phyloP scores from a whole-genome alignment of 371 early-diverging fungal species.

The Zopfochytrium polystomum region DNA sequence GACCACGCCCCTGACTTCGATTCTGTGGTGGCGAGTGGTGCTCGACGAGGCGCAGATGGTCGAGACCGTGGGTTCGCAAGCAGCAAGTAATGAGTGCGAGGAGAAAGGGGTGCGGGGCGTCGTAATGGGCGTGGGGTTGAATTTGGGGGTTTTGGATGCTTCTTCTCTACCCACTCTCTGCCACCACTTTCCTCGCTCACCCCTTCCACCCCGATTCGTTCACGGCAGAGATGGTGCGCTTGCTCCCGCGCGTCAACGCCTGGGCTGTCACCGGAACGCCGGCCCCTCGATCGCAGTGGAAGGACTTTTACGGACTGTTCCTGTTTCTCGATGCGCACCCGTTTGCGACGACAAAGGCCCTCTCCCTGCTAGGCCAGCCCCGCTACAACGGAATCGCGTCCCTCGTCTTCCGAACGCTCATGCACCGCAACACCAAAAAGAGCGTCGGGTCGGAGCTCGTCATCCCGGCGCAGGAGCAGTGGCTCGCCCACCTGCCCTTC shows the following conservation, averaged over 20 bases:
- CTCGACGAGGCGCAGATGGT: slow-evolving; percentile 65
- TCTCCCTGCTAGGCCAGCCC: slow-evolving; percentile 12
- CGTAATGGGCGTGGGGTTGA: no score
- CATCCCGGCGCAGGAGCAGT: slow-evolving; percentile 56
- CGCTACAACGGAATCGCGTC: slow-evolving; percentile 28
- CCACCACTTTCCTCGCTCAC: no score
- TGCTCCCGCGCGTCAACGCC: slow-evolving; percentile 56
- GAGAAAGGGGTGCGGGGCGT: no score
- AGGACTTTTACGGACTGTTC: slow-evolving; percentile 58
- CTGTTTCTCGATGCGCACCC: slow-evolving; percentile 47
- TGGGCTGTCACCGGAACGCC: slow-evolving; percentile 79
- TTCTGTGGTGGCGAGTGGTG: slow-evolving; percentile 58
- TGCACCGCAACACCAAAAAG: slow-evolving; percentile 60
- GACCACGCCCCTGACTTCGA: slow-evolving; percentile 47
- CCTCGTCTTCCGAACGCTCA: slow-evolving; percentile 40
- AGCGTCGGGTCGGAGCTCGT: slow-evolving; percentile 51
- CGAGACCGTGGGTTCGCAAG: no score
- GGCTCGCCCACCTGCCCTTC: slow-evolving; percentile 51
- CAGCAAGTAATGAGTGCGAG: no score
- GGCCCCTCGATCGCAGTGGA: no score
- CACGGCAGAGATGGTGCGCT: slow-evolving; percentile 56
- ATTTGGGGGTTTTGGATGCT: no score
- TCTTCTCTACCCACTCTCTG: no score
- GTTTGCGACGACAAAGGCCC: slow-evolving; percentile 19
- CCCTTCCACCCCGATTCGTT: slow-evolving; percentile 35